These are phyloP conservation scores for Trypanosoma avium DNA, from an alignment of 208 protist genomes.

Conservation along the genomic window DNA sequence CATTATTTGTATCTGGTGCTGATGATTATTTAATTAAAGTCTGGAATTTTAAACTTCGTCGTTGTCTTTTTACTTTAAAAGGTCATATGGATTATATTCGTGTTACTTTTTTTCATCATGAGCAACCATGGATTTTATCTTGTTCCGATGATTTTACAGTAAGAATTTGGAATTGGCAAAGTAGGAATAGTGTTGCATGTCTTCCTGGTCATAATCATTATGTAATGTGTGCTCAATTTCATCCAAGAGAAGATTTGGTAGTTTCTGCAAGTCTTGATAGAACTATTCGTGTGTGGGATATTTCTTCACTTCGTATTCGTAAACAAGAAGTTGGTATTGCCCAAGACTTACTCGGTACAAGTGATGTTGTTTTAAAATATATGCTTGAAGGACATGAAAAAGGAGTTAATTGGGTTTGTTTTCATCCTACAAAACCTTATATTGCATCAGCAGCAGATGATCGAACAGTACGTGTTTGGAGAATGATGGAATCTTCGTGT, in stretches of 20 bases:
- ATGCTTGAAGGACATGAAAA: conserved; percentile 98
- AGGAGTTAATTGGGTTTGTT: conserved; percentile 99
- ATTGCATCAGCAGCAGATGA: conserved; percentile 98
- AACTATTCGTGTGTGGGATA: conserved; percentile 99
- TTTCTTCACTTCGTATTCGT: conserved; percentile 86
- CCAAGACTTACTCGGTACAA: conserved; percentile 94
- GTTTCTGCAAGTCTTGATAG: conserved; percentile 99
- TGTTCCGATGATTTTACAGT: conserved; percentile 99
- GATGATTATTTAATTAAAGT: conserved; percentile 99
- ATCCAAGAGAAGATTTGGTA: conserved; percentile 94
- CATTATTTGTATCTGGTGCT: conserved; percentile 98
- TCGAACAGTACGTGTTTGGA: conserved; percentile 96
- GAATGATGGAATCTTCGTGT: conserved; percentile 84
- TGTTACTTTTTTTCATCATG: conserved; percentile 97
- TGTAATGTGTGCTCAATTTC: conserved; percentile 99
- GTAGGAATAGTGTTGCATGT: conserved; percentile 91
- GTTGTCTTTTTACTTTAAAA: conserved; percentile 97
- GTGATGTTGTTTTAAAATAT: conserved; percentile 94
- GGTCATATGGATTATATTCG: conserved; percentile 99
- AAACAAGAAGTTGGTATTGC: conserved; percentile 63
- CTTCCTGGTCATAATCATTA: conserved; percentile 98
- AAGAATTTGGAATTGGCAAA: conserved; percentile 99
- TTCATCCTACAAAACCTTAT: conserved; percentile 95
- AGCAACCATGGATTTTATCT: conserved; percentile 98
- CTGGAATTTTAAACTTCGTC: conserved; percentile 99